A percentile compares a stretch with the other conserved stretches of the same genome.
These are phyloP conservation scores for Colletotrichum sojae DNA, from an alignment of 2,329 filamentous ascomycete genomes.

Conservation along the genomic window DNA sequence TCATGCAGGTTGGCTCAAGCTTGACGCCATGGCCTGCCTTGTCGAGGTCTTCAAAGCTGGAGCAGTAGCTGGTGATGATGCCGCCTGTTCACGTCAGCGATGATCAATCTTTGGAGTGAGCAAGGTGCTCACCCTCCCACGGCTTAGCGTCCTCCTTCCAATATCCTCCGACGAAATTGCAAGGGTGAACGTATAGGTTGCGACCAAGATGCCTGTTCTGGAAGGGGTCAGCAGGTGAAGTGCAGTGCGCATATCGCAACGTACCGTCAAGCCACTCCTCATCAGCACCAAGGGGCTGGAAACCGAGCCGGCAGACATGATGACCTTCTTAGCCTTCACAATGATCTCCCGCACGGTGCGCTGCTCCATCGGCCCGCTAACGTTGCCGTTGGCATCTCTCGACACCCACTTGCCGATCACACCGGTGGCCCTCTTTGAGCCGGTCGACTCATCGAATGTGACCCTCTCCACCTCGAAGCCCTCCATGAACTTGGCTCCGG, in stretches of 20 bases:
- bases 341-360: conserved; percentile 72
- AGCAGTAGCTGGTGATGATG: conserved; percentile 84
- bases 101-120: neutral
- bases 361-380: conserved; percentile 64
- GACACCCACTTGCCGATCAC: conserved; percentile 83
- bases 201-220: conserved; percentile 85
- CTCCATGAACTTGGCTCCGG: conserved; percentile 87
- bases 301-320: conserved; percentile 83
- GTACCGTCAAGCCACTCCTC: conserved; percentile 81
- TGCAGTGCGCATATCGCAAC: conserved; percentile 41
- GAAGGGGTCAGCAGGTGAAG: conserved; percentile 40
- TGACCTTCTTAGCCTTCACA: conserved; percentile 84
- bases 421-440: conserved; percentile 73
- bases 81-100: conserved; percentile 64
- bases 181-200: conserved; percentile 87
- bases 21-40: conserved; percentile 85
- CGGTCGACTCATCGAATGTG: conserved; percentile 71
- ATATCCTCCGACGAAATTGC: conserved; percentile 69
- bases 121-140: conserved; percentile 67
- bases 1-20: conserved; percentile 82
- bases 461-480: conserved; percentile 82
- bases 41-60: conserved; percentile 86
- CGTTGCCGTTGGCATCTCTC: conserved; percentile 73
- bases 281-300: conserved; percentile 83
- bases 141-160: conserved; percentile 79